A percentile compares a stretch with the other conserved stretches of the same genome.
Evolutionary conservation across 495 filamentous ascomycete genomes (phyloP).

Genomic region (Tuber melanosporum): DNA sequence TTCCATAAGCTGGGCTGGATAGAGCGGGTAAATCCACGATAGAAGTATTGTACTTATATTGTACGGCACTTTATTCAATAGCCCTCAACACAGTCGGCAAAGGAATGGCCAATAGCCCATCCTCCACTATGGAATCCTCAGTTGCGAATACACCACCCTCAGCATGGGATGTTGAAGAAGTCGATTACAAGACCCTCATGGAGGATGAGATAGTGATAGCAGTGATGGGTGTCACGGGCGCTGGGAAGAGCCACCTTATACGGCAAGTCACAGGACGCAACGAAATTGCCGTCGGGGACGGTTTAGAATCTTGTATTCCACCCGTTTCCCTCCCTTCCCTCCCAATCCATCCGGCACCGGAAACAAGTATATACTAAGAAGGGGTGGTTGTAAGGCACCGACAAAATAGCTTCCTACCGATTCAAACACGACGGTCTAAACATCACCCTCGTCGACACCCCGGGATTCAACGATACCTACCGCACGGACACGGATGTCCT

Average conservation of each 20-base stretch:
- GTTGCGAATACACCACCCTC: background rate
- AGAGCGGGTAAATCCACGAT: background rate
- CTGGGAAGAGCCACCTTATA: constrained; percentile 47
- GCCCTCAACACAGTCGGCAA: background rate
- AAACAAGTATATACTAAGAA: constrained; percentile 1
- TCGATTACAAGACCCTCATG: background rate
- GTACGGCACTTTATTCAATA: background rate
- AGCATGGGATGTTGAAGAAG: background rate
- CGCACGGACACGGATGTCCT: constrained; percentile 46
- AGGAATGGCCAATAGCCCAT: background rate
- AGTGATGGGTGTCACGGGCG: constrained; percentile 48
- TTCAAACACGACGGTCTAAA: constrained; percentile 26
- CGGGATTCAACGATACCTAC: constrained; percentile 51
- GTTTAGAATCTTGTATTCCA: constrained; percentile 29
- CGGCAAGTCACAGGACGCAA: constrained; percentile 28
- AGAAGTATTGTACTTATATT: background rate
- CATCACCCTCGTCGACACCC: constrained; percentile 48
- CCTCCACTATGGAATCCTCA: background rate
- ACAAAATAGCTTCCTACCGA: constrained; percentile 17
- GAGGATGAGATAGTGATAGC: constrained; percentile 35
- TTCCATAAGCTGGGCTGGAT: background rate
- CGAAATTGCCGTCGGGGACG: constrained; percentile 32
- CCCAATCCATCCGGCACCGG: background rate
- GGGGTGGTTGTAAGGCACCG: constrained; percentile 26
- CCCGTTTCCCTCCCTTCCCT: background rate